These are phyloP conservation scores for Mucor irregularis DNA, from an alignment of 371 early-diverging fungal genomes.

Conservation along the genomic window DNA sequence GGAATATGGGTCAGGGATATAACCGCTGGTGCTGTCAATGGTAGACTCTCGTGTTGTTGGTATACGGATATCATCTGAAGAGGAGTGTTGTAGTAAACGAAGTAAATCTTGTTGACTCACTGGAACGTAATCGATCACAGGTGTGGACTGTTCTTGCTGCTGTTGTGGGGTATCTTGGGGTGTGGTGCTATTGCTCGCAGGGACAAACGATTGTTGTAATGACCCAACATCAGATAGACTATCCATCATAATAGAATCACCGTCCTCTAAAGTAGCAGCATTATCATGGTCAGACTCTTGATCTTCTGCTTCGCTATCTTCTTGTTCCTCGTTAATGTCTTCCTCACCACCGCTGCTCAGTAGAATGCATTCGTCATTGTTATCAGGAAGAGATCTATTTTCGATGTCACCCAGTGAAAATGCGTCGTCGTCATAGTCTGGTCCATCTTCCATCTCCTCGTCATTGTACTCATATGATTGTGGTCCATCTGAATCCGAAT, in stretches of 20 bases:
- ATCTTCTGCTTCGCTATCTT: neutral
- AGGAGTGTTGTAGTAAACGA: neutral
- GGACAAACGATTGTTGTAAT: neutral
- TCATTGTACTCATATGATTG: no score
- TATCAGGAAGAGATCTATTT: no score
- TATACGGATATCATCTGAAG: neutral
- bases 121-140: slow-evolving; percentile 2
- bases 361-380: no score
- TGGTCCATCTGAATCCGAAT: neutral
- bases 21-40: no score
- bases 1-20: no score
- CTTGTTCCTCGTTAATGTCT: neutral
- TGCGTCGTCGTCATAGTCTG: neutral
- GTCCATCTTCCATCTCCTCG: neutral
- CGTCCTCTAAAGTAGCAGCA: neutral
- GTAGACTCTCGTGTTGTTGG: no score
- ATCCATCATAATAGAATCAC: neutral
- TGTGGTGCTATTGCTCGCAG: neutral
- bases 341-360: neutral
- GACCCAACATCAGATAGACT: neutral
- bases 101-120: neutral
- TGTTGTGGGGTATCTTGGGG: neutral
- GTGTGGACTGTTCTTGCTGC: neutral
- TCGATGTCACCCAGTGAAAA: no score
- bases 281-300: neutral